phyloP scores from a whole-genome alignment of 2,329 filamentous ascomycete species.

The Tetracladium maxilliforme region DNA sequence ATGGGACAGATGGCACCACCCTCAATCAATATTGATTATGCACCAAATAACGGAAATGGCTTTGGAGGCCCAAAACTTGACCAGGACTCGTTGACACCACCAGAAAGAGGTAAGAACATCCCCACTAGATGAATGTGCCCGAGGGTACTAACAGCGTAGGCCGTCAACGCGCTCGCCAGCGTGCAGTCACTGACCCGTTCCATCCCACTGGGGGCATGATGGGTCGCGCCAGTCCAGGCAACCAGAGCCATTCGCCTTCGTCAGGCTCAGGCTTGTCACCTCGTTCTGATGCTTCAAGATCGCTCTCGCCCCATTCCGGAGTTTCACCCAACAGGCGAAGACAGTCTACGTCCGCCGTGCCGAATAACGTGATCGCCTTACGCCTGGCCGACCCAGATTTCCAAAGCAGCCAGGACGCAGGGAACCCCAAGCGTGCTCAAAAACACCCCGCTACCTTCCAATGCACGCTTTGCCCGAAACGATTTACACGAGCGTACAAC shows the following conservation, averaged over 20 bases:
- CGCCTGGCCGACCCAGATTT: constrained; percentile 82
- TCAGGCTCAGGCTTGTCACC: constrained; percentile 35
- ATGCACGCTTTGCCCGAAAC: constrained; percentile 83
- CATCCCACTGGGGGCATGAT: constrained; percentile 11
- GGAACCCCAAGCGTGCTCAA: constrained; percentile 65
- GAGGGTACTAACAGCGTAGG: constrained; percentile 10
- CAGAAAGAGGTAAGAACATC: constrained; percentile 43
- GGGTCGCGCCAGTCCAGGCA: constrained; percentile 32
- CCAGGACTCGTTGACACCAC: constrained; percentile 71
- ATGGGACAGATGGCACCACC: constrained; percentile 82
- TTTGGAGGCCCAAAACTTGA: constrained; percentile 54
- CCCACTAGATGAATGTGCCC: neutral
- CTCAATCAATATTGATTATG: constrained; percentile 87
- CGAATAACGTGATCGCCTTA: constrained; percentile 64
- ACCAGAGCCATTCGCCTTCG: no score
- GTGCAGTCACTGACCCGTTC: constrained; percentile 18
- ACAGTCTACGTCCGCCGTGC: constrained; percentile 45
- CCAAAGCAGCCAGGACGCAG: constrained; percentile 45
- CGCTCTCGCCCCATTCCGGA: constrained; percentile 26
- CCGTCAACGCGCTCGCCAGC: constrained; percentile 11
- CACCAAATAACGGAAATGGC: constrained; percentile 53
- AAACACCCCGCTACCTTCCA: constrained; percentile 98
- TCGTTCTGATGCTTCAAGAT: constrained; percentile 29
- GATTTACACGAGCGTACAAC: constrained; percentile 94
- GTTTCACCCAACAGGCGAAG: constrained; percentile 33